Base-by-base conservation (phyloP, 2,329 filamentous ascomycete genomes). In the Aciculosporium take region DNA sequence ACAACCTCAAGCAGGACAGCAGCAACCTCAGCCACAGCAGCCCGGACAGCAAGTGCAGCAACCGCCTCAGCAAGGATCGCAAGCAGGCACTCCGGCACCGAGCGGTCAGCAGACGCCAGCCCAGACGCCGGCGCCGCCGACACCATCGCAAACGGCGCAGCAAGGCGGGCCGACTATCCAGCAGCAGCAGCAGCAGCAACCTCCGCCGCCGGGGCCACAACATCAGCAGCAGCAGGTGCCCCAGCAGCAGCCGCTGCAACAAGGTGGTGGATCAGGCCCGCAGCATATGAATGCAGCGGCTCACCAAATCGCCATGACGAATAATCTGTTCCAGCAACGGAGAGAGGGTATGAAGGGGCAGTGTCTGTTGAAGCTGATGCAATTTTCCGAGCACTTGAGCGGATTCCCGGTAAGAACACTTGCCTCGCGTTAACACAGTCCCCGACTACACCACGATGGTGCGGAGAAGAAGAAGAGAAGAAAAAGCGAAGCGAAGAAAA, bases 341-440 rank as follows among this genome's bases (percentile, higher is more conserved):
- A 64, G 64, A 40, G 69, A 67, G 37, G 60, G 61, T 31, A 65
- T 73, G 58, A 77, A 73, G 53, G 67, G 71, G 3, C 67, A 73
- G 43, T 79, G 71, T 46, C 51, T 79, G 30, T 56, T 81, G 43
- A 76, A 69, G 53, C 57, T 81, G 33, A 68, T 76, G 60, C 71
- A 74, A 47, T 81, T 81, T 55, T 62, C 74, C 60, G 76, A 80
- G 58, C 66, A 74, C 46, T 56, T 82, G 8, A 77, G 73, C 48
- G 68, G 65, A 25, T 80, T 71, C 49, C 65, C 66, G 29, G 70
- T 75, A 58, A 52, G 68, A n/a, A n/a, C n/a, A n/a, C n/a, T n/a
- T n/a, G n/a, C n/a, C n/a, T n/a, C n/a, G n/a, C n/a, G n/a, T n/a
- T n/a, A n/a, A n/a, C n/a, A n/a, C n/a, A n/a, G n/a, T n/a, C n/a